These are phyloP conservation scores for Boletus vermiculosoides DNA, from an alignment of 768 basidiomycete genomes.

Conservation along the genomic window DNA sequence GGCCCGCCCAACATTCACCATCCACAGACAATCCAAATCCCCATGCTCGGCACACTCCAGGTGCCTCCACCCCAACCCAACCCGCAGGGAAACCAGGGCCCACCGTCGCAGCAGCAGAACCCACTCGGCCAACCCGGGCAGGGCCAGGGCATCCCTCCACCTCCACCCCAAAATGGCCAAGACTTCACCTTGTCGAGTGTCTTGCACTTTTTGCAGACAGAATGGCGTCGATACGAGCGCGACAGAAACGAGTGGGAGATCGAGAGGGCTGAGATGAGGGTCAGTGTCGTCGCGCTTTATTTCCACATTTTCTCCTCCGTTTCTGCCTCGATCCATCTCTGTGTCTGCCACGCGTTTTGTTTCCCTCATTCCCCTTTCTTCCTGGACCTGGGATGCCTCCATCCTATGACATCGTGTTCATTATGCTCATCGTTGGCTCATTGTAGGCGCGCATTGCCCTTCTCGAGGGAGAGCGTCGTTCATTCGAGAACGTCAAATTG, in stretches of 20 bases:
- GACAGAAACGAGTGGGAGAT: slow-evolving; percentile 99
- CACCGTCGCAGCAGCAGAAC: slow-evolving; percentile 55
- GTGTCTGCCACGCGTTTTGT: background rate
- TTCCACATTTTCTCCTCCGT: background rate
- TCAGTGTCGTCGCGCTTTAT: slow-evolving; percentile 41
- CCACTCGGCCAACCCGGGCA: slow-evolving; percentile 54
- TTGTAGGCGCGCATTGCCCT: slow-evolving; percentile 91
- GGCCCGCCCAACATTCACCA: slow-evolving; percentile 35
- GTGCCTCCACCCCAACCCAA: slow-evolving; percentile 52
- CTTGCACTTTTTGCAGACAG: slow-evolving; percentile 95
- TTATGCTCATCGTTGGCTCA: slow-evolving; percentile 15
- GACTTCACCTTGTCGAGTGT: slow-evolving; percentile 93
- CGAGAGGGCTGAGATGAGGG: slow-evolving; percentile 98
- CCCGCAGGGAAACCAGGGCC: slow-evolving; percentile 37
- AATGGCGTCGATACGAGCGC: slow-evolving; percentile 96
- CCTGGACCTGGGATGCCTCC: background rate
- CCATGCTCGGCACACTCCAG: slow-evolving; percentile 75
- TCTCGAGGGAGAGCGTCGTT: slow-evolving; percentile 94
- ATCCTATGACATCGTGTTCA: background rate
- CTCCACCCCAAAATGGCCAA: slow-evolving; percentile 82
- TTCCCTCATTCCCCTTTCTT: background rate
- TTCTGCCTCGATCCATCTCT: background rate
- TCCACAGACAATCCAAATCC: slow-evolving; percentile 48
- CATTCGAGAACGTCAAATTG: slow-evolving; percentile 94
- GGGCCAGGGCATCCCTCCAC: slow-evolving; percentile 61